Percentiles rank a stretch among this genome's conserved stretches.
Evolutionary conservation across 345 rosid genomes (phyloP).

Genomic region (Eucalyptus pauciflora): DNA sequence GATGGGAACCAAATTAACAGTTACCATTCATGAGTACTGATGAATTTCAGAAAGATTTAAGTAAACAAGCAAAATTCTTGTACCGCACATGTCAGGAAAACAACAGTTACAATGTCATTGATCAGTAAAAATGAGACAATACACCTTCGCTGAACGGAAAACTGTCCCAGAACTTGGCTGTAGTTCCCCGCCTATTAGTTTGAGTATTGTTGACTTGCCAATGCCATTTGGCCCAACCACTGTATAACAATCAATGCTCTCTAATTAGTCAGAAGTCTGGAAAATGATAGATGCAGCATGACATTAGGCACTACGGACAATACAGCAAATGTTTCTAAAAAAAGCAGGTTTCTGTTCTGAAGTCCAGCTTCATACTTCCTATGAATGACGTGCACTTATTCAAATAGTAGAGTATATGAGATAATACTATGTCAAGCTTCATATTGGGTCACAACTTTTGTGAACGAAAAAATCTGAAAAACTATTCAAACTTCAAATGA

Average conservation of each 20-base stretch:
- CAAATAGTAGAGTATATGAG: background rate
- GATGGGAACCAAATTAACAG: background rate
- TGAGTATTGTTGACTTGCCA: constrained; percentile 97
- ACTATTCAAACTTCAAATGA: background rate
- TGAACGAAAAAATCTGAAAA: background rate
- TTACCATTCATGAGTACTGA: background rate
- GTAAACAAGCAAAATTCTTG: background rate
- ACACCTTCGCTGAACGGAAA: constrained; percentile 97
- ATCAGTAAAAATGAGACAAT: background rate
- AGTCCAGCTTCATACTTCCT: background rate
- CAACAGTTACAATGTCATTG: background rate
- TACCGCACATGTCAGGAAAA: background rate
- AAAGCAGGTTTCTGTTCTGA: background rate
- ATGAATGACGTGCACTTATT: background rate
- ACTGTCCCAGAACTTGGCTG: constrained; percentile 98
- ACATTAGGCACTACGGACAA: background rate
- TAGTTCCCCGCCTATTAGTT: constrained; percentile 87
- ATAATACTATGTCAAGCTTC: background rate
- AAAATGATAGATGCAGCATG: background rate
- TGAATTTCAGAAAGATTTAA: background rate
- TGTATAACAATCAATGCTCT: constrained; percentile 8
- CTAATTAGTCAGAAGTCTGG: background rate
- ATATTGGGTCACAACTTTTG: background rate
- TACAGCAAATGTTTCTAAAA: background rate
- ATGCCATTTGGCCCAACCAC: constrained; percentile 99